Base-by-base conservation (phyloP, 2,329 filamentous ascomycete species). In the Aspergillus calidoustus region DNA sequence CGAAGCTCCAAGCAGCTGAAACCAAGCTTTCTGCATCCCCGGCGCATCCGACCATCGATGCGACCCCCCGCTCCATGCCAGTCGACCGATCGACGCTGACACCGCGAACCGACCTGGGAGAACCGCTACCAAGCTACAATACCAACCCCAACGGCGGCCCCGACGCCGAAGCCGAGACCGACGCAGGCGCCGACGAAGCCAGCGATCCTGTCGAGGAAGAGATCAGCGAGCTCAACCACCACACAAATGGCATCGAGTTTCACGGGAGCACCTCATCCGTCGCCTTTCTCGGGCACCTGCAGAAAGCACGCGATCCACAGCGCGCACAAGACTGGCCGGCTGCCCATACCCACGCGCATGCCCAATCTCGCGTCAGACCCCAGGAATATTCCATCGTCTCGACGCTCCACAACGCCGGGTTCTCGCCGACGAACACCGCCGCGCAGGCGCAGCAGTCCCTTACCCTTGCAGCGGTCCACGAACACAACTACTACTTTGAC, bases 201-300 rank as follows among this genome's bases (percentile, higher is more conserved):
- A 62, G 67, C 1, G 74, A 74, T 8, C 69, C 68, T 23, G 61
- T 61, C 22, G 74, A 65, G 53, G 74, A 79, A 23, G 80, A 82
- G 56, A 74, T 82, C 46, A 77, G 74, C 4, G 80, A 80, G 30
- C 71, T 82, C 43, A 82, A 82, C 60, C 73, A 73, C 11, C 79
- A 82, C 49, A 83, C 80, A 0, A 77, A 76, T 30, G 78, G 76
- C 57, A 76, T 81, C 34, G 81, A 83, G 63, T 83, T 81, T 43
- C 81, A 83, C 61, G 81, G 81, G 4, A 81, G 77, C 61, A 80
- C 80, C 1, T 83, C 81, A 0, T 80, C 79, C 2, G 77, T 81
- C 1, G 79, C 81, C 4, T 74, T 81, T 2, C 72, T 83, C 9
- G 80, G 77, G 2, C 77, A 79, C 55, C 68, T 83, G 4, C 73